Evolutionary conservation across 2,329 filamentous ascomycete genomes (phyloP).

Genomic region (Aciculosporium take): DNA sequence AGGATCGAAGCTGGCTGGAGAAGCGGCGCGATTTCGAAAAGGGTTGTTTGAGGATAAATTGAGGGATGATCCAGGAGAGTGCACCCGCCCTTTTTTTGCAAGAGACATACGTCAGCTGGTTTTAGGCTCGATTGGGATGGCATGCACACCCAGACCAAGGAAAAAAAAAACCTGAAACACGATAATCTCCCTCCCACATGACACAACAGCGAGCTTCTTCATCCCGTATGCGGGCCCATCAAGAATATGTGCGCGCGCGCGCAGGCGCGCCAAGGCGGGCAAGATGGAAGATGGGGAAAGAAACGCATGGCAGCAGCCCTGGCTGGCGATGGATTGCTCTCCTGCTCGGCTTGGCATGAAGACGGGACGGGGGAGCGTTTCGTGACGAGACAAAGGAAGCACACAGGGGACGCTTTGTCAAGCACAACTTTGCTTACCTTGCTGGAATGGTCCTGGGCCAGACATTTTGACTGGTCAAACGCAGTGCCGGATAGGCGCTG

Average conservation of each 20-base stretch:
- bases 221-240: conserved; percentile 2
- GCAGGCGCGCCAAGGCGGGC: conserved; percentile 1
- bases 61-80: conserved; percentile 35
- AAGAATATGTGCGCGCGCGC: conserved; percentile 3
- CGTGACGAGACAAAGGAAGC: neutral
- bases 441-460: conserved; percentile 6
- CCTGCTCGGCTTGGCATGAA: neutral
- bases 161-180: conserved; percentile 14
- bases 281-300: neutral
- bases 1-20: conserved; percentile 31
- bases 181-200: conserved; percentile 8
- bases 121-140: conserved; percentile 1
- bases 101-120: conserved; percentile 5
- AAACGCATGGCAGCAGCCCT: neutral
- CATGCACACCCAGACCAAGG: conserved; percentile 1
- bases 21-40: conserved; percentile 58
- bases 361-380: neutral
- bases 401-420: neutral
- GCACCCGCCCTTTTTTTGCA: conserved; percentile 10
- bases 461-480: conserved; percentile 7
- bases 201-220: conserved; percentile 5
- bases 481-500: neutral
- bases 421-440: conserved; percentile 7
- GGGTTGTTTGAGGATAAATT: conserved; percentile 73
- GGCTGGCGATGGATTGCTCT: neutral